A percentile compares a stretch with the other conserved stretches of the same genome.
Evolutionary conservation across 441 rosid species (phyloP).

Genomic region (Melastoma candidum): DNA sequence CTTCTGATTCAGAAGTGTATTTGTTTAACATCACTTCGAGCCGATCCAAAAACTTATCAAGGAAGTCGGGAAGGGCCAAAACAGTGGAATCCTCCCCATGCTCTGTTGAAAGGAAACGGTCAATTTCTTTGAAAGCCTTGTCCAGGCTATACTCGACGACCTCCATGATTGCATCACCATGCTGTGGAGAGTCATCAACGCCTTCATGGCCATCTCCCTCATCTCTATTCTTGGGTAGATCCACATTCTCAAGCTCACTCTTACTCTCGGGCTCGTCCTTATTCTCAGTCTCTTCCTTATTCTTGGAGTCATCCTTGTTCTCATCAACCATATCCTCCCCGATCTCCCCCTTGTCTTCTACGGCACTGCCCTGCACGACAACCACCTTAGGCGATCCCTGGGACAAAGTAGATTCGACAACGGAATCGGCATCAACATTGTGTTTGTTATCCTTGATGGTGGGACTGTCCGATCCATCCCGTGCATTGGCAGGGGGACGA

Average conservation of each 20-base stretch:
- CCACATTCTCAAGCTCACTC: neutral
- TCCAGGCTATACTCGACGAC: constrained; percentile 26
- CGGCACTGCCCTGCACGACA: too few species aligned
- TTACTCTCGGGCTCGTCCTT: neutral
- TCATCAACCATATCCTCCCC: neutral
- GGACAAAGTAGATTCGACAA: too few species aligned
- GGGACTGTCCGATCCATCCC: too few species aligned
- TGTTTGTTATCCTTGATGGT: too few species aligned
- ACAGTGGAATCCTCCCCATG: constrained; percentile 10
- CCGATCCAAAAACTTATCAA: constrained; percentile 54
- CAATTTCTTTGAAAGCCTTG: constrained; percentile 40
- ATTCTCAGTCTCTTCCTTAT: constrained; percentile 13
- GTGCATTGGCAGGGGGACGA: too few species aligned
- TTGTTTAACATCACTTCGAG: constrained; percentile 30
- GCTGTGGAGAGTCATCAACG: too few species aligned
- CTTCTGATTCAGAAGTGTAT: constrained; percentile 25
- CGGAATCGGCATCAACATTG: too few species aligned
- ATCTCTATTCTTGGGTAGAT: too few species aligned
- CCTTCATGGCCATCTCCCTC: too few species aligned
- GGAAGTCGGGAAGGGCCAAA: constrained; percentile 33
- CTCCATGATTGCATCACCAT: neutral
- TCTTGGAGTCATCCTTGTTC: neutral
- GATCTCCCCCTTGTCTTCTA: neutral
- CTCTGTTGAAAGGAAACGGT: constrained; percentile 25
- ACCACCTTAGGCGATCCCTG: too few species aligned